phyloP scores from a whole-genome alignment of 805 yeast genomes.

The Suhomyces prunicola region DNA sequence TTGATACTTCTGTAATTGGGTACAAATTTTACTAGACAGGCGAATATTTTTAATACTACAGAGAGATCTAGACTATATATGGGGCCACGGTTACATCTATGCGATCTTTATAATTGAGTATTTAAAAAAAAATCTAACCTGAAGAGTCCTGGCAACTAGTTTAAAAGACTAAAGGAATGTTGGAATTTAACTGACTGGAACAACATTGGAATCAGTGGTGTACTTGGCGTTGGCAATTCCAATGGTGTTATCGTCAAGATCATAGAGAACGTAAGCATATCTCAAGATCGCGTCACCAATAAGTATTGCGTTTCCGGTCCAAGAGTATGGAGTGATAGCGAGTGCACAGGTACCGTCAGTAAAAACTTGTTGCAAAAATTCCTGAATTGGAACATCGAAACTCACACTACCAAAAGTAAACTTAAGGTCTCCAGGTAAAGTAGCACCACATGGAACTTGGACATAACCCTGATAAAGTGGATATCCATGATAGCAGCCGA shows the following conservation, averaged over 20 bases:
- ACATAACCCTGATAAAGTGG: no score
- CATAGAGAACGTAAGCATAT: conserved; percentile 40
- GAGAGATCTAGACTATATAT: no score
- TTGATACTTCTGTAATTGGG: no score
- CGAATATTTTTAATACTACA: no score
- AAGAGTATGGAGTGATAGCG: not conserved
- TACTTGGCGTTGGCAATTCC: conserved; percentile 46
- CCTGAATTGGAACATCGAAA: not conserved
- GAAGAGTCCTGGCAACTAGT: no score
- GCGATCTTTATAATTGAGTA: no score
- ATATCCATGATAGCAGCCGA: not conserved
- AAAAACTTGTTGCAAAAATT: not conserved
- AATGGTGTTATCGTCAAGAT: conserved; percentile 43
- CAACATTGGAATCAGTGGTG: conserved; percentile 15
- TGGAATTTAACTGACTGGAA: not conserved
- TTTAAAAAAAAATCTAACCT: no score
- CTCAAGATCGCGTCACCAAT: conserved; percentile 43
- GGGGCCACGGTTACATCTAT: no score
- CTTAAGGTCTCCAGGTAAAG: not conserved
- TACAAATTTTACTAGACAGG: no score
- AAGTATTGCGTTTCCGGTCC: conserved; percentile 49
- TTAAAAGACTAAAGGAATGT: no score
- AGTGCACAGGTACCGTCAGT: not conserved
- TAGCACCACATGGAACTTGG: not conserved
- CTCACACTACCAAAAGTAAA: not conserved